A percentile compares a stretch with the other conserved stretches of the same genome.
phyloP scores from a whole-genome alignment of 179 eudicot species.

The Silene vulgaris region DNA sequence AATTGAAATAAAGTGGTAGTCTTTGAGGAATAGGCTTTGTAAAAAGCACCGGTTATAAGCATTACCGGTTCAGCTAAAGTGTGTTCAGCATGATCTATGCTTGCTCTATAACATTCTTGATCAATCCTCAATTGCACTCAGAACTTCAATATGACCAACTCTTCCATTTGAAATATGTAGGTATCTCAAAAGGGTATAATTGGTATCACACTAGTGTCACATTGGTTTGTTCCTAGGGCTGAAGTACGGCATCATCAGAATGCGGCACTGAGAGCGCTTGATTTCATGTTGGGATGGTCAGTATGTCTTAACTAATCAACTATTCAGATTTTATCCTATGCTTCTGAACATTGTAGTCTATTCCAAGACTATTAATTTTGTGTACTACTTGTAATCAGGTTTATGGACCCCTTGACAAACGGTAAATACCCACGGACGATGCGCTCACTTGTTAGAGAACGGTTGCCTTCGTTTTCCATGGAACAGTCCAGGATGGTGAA shows the following conservation, averaged over 20 bases:
- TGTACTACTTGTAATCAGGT: constrained; percentile 30
- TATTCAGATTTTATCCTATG: not conserved
- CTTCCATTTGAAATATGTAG: constrained; percentile 17
- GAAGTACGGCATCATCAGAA: constrained; percentile 15
- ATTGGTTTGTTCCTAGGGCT: constrained; percentile 41
- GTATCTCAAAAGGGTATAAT: constrained; percentile 38
- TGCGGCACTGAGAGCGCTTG: constrained; percentile 41
- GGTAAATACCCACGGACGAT: constrained; percentile 49
- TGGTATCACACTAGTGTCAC: constrained; percentile 32
- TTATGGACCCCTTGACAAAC: constrained; percentile 34
- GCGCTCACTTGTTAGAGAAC: constrained; percentile 30
- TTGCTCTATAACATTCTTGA: too few relatives aligned
- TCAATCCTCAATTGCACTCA: too few relatives aligned
- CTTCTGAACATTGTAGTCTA: not conserved
- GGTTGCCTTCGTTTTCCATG: constrained; percentile 41
- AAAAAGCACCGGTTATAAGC: too few relatives aligned
- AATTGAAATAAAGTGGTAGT: too few relatives aligned
- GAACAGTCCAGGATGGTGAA: constrained; percentile 37
- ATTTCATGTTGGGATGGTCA: constrained; percentile 50
- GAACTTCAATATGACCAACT: not conserved
- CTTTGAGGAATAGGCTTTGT: too few relatives aligned
- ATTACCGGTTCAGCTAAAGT: too few relatives aligned
- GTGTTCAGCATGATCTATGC: too few relatives aligned
- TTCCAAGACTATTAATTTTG: not conserved
- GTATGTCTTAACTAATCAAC: not conserved